These are phyloP conservation scores for Penicillium italicum DNA, from an alignment of 2,329 filamentous ascomycete species.

Conservation along the genomic window DNA sequence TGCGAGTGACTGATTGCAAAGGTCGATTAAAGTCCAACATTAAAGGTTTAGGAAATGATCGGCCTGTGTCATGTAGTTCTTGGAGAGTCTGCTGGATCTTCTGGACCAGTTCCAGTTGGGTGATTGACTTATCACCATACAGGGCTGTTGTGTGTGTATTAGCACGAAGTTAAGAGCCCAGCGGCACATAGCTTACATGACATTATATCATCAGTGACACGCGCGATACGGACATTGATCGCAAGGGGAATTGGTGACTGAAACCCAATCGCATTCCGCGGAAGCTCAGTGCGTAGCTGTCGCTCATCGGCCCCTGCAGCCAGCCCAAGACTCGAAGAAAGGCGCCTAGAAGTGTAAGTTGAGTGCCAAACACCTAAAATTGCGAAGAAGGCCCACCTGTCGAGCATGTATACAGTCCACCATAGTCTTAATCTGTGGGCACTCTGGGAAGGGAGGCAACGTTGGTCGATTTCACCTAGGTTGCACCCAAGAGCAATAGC, in stretches of 20 bases:
- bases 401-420: constrained; percentile 27
- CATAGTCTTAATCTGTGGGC: constrained; percentile 22
- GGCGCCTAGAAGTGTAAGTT: constrained; percentile 11
- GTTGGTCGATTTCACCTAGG: constrained; percentile 14
- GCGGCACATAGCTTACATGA: constrained; percentile 8
- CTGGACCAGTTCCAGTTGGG: constrained; percentile 17
- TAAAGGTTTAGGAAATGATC: constrained; percentile 15
- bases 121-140: constrained; percentile 21
- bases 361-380: accelerated
- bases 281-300: constrained; percentile 15
- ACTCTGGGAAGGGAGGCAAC: constrained; percentile 19
- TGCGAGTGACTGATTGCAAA: constrained; percentile 17
- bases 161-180: background rate
- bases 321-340: constrained; percentile 19
- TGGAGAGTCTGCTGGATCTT: constrained; percentile 18
- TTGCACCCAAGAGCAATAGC: constrained; percentile 21
- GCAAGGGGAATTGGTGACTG: constrained; percentile 18
- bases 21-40: constrained; percentile 17
- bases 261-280: constrained; percentile 15
- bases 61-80: constrained; percentile 14
- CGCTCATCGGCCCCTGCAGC: constrained; percentile 21
- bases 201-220: constrained; percentile 24
- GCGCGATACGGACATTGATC: constrained; percentile 22
- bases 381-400: constrained; percentile 9
- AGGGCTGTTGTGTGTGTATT: constrained; percentile 5